A percentile compares a stretch with the other conserved stretches of the same genome.
Conservation (phyloP, 768 basidiomycete genomes). For the Mycena rosella region DNA sequence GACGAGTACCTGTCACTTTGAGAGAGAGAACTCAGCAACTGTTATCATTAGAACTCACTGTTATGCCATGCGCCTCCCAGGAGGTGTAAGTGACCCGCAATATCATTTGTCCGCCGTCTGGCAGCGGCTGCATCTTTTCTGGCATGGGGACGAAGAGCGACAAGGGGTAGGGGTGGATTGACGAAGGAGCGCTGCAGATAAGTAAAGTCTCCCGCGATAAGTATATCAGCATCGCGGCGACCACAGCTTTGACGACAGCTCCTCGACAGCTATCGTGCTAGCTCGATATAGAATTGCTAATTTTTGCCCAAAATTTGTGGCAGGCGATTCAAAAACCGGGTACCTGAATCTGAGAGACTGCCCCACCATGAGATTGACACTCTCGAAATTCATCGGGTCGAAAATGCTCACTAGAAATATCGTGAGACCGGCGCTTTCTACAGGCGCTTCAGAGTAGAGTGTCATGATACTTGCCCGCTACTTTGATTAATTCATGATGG, state of each 20-base stretch:
- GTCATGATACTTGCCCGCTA: too few relatives aligned
- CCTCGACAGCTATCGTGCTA: constrained; percentile 9
- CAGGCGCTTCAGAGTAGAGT: too few relatives aligned
- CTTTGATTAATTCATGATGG: too few relatives aligned
- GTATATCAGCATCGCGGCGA: too few relatives aligned
- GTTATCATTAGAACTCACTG: too few relatives aligned
- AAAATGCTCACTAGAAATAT: too few relatives aligned
- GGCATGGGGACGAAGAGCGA: constrained; percentile 10
- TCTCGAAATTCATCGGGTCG: too few relatives aligned
- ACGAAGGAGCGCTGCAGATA: constrained; percentile 12
- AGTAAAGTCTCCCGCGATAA: not conserved
- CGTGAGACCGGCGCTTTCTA: too few relatives aligned
- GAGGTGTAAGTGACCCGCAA: constrained; percentile 39
- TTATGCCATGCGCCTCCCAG: constrained; percentile 44
- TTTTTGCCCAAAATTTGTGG: not conserved
- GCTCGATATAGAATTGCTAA: constrained; percentile 13
- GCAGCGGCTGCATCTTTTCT: constrained; percentile 5
- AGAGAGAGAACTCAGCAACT: too few relatives aligned
- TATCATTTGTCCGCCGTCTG: constrained; percentile 7
- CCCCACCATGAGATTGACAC: too few relatives aligned
- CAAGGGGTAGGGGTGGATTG: not conserved
- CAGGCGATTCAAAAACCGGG: constrained; percentile 6
- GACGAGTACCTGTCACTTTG: too few relatives aligned
- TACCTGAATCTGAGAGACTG: constrained; percentile 15
- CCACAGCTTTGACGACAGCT: constrained; percentile 4